Percentiles rank a stretch among this genome's conserved stretches.
phyloP scores from a whole-genome alignment of 2,329 filamentous ascomycete species.

The Botrytis aclada region DNA sequence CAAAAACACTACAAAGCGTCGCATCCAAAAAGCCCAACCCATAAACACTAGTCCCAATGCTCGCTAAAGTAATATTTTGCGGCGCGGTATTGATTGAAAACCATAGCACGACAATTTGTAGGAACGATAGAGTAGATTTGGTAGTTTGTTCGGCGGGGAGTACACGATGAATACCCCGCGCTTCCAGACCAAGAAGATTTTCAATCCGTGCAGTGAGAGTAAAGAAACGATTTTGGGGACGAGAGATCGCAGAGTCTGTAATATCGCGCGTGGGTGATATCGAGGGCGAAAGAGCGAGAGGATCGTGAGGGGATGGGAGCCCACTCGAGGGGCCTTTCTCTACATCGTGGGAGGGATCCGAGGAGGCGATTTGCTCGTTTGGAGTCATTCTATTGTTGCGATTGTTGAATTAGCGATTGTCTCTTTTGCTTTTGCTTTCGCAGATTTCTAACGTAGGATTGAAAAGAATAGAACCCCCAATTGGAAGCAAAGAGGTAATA shows the following conservation, averaged over 20 bases:
- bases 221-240: slow-evolving; percentile 3
- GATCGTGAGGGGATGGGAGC: background rate
- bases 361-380: background rate
- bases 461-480: background rate
- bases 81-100: slow-evolving; percentile 60
- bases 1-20: slow-evolving; percentile 55
- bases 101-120: slow-evolving; percentile 50
- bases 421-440: background rate
- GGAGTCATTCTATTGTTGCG: slow-evolving; percentile 3
- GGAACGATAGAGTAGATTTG: slow-evolving; percentile 30
- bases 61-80: slow-evolving; percentile 63
- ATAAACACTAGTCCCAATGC: slow-evolving; percentile 59
- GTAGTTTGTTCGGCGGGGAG: slow-evolving; percentile 51
- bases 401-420: background rate
- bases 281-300: background rate
- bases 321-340: slow-evolving; percentile 6
- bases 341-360: slow-evolving; percentile 4
- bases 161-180: slow-evolving; percentile 58
- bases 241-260: background rate
- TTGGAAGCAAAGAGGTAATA: background rate
- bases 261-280: background rate
- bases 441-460: background rate
- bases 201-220: slow-evolving; percentile 25
- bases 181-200: slow-evolving; percentile 42
- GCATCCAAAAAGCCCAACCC: slow-evolving; percentile 56